A percentile compares a stretch with the other conserved stretches of the same genome.
Conservation (phyloP, 2,329 filamentous ascomycete genomes). For the Hymenoscyphus salicellus region DNA sequence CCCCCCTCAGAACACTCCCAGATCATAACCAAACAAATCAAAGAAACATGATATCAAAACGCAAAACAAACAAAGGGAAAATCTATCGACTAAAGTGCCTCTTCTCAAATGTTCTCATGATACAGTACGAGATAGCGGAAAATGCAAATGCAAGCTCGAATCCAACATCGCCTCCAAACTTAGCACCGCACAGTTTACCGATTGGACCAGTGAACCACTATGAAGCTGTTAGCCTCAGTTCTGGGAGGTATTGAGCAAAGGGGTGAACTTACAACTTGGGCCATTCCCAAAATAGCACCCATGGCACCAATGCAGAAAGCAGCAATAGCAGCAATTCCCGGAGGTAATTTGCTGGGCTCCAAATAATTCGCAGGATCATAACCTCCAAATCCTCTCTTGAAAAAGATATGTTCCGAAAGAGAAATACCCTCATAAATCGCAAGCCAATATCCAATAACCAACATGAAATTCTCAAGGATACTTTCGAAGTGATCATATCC, state of each 20-base stretch:
- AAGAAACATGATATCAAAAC: not conserved
- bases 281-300: slow-evolving; percentile 68
- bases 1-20: not conserved
- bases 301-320: slow-evolving; percentile 63
- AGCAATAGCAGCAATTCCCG: slow-evolving; percentile 59
- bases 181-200: slow-evolving; percentile 43
- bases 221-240: not conserved
- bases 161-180: slow-evolving; percentile 54
- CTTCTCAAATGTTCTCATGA: slow-evolving; percentile 43
- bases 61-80: not conserved
- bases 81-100: slow-evolving; percentile 40
- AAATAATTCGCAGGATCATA: slow-evolving; percentile 61
- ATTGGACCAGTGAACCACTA: slow-evolving; percentile 66
- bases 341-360: slow-evolving; percentile 55
- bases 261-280: slow-evolving; percentile 45
- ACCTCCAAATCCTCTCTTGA: slow-evolving; percentile 58
- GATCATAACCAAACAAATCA: not conserved
- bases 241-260: not conserved
- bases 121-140: slow-evolving; percentile 49
- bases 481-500: slow-evolving; percentile 64
- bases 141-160: slow-evolving; percentile 67
- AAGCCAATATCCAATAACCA: slow-evolving; percentile 68
- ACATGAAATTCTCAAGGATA: slow-evolving; percentile 69
- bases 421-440: slow-evolving; percentile 69
- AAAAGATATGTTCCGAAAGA: slow-evolving; percentile 65